Evolutionary conservation across 2,329 filamentous ascomycete species (phyloP).

Genomic region (Ascochyta fabae): DNA sequence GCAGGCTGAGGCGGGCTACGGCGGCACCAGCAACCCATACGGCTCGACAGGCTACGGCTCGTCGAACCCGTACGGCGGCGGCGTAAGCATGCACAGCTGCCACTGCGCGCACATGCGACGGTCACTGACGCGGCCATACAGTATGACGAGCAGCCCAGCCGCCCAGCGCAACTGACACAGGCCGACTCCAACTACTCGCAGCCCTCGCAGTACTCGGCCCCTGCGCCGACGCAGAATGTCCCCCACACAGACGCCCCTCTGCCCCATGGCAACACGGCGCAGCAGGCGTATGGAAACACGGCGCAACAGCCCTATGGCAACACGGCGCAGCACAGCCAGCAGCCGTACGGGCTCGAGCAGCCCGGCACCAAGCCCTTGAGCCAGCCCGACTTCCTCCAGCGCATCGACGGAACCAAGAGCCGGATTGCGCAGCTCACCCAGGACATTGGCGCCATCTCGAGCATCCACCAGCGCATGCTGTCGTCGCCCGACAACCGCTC

Average conservation of each 20-base stretch:
- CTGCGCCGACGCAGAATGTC: conserved; percentile 35
- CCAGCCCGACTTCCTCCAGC: conserved; percentile 71
- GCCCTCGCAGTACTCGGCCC: conserved; percentile 44
- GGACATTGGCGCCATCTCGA: conserved; percentile 71
- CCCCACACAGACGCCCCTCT: conserved; percentile 27
- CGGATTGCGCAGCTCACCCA: conserved; percentile 71
- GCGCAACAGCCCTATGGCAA: conserved; percentile 52
- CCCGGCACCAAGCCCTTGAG: conserved; percentile 59
- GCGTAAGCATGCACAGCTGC: conserved; percentile 25
- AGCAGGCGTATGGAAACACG: conserved; percentile 35
- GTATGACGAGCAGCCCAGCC: conserved; percentile 32
- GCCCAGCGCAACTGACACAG: conserved; percentile 41
- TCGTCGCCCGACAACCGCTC: conserved; percentile 65
- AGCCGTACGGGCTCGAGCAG: conserved; percentile 56
- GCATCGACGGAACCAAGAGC: conserved; percentile 70
- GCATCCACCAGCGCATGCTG: conserved; percentile 74
- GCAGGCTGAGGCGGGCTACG: conserved; percentile 47
- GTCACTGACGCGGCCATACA: conserved; percentile 20
- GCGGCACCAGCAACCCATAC: conserved; percentile 47
- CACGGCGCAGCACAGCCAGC: not conserved
- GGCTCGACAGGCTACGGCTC: conserved; percentile 42
- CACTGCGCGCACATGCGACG: conserved; percentile 14
- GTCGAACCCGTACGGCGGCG: conserved; percentile 39
- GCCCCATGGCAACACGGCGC: conserved; percentile 21
- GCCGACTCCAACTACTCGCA: conserved; percentile 49